Evolutionary conservation across 305 asterid species (phyloP), one percentile per base, ranked within the genome.

Genomic region (Ilex paraguariensis): DNA sequence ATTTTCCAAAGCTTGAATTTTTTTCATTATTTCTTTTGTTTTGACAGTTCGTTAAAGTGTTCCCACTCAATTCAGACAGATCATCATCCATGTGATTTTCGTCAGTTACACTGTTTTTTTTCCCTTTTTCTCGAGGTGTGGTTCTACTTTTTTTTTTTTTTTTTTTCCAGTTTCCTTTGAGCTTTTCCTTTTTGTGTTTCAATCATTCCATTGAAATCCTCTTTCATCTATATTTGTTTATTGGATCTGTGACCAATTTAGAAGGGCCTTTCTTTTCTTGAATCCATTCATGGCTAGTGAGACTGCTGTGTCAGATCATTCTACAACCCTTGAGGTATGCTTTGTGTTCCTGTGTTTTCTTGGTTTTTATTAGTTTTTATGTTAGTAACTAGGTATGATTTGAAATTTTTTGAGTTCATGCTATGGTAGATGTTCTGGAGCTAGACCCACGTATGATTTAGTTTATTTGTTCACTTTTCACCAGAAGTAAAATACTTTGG

Each of bases 51-150:
- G 79, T 51, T 57, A 51, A 62, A 73, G 67, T 61, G 70, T 69
- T 74, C 70, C 79, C 84, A 75, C 77, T 72, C 32, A 75, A 11
- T 64, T 68, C 50, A 68, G 87, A 88, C 95, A 88, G 91, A 77
- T 82, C 85, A 88, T 69, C 71, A 72, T 70, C 77, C 85, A 83
- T 82, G 91, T 85, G 91, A 67, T 61, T 60, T 65, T 63, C 56
- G 72, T 65, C 64, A 70, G 9, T 5, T 65, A 60, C 64, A 60
- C 52, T 69, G 59, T 54, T 50, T 30, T 57, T 62, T 73, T 61
- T 32, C 65, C 54, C 61, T 51, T 65, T 45, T 15, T 57, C 7
- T 13, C 28, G 42, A 66, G 73, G 69, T 70, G 72, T 67, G 74
- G 70, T 73, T 71, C 66, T 68, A 72, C 81, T 73, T 70, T 21